Percentiles rank a stretch among this genome's conserved stretches.
phyloP scores from a whole-genome alignment of 2,329 filamentous ascomycete genomes.

The Pseudogymnoascus verrucosus region DNA sequence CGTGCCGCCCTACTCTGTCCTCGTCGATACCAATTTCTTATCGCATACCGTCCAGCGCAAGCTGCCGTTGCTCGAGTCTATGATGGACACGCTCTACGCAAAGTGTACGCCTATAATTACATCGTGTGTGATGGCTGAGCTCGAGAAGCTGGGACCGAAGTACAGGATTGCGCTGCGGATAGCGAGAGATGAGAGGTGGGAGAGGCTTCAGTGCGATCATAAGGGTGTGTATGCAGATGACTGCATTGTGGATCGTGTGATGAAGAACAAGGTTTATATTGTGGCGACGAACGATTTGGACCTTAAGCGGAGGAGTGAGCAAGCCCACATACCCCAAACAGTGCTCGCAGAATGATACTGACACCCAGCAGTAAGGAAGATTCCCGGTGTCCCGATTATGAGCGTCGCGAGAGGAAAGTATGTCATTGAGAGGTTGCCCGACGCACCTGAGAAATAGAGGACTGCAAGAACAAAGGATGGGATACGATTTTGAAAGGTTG shows the following conservation, averaged over 20 bases:
- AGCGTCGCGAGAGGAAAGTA: slow-evolving; percentile 86
- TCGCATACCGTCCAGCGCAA: slow-evolving; percentile 85
- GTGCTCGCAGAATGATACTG: background rate
- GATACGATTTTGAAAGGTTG: background rate
- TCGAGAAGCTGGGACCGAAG: slow-evolving; percentile 79
- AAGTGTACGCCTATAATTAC: slow-evolving; percentile 84
- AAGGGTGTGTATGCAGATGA: slow-evolving; percentile 81
- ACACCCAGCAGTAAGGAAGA: slow-evolving; percentile 43
- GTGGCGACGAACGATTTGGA: slow-evolving; percentile 69
- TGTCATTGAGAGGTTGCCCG: slow-evolving; percentile 83
- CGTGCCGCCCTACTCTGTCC: slow-evolving; percentile 65
- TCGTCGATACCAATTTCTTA: slow-evolving; percentile 82
- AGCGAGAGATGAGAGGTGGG: slow-evolving; percentile 79
- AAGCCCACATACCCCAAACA: background rate
- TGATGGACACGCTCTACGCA: slow-evolving; percentile 89
- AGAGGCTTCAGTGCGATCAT: slow-evolving; percentile 77
- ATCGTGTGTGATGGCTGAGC: slow-evolving; percentile 67
- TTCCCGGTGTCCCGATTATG: slow-evolving; percentile 62
- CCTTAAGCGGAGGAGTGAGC: slow-evolving; percentile 57
- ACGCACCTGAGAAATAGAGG: slow-evolving; percentile 55
- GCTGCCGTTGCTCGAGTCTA: slow-evolving; percentile 73
- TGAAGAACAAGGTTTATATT: slow-evolving; percentile 67
- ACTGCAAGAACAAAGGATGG: background rate
- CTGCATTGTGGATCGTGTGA: slow-evolving; percentile 63
- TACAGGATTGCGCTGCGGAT: slow-evolving; percentile 78